Percentiles rank a stretch among this genome's conserved stretches.
Evolutionary conservation across 495 filamentous ascomycete genomes (phyloP).

Genomic region (Xylaria castorea): DNA sequence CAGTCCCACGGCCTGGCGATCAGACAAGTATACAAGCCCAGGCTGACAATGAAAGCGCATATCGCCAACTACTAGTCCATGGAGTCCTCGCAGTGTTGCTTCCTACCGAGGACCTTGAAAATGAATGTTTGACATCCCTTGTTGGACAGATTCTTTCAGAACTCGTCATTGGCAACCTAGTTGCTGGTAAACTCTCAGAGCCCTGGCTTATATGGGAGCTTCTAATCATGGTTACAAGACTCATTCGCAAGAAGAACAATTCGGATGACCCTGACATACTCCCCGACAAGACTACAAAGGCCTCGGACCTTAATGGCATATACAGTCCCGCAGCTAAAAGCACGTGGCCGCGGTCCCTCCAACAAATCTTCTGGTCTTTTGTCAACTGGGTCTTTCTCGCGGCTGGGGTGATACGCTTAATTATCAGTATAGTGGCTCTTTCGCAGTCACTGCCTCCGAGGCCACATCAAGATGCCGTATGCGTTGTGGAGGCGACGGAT

Average conservation of each 20-base stretch:
- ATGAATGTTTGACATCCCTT: constrained; percentile 78
- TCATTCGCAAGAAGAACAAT: constrained; percentile 31
- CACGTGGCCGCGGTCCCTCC: constrained; percentile 49
- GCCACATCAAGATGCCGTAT: constrained; percentile 26
- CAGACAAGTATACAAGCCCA: constrained; percentile 63
- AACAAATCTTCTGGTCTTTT: constrained; percentile 67
- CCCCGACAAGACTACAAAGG: constrained; percentile 37
- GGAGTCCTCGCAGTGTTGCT: constrained; percentile 80
- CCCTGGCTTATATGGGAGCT: constrained; percentile 86
- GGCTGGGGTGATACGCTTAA: constrained; percentile 68
- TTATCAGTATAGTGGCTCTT: constrained; percentile 57
- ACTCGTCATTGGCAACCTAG: constrained; percentile 77
- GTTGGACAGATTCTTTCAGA: constrained; percentile 86
- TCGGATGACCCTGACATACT: constrained; percentile 30
- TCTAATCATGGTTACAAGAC: constrained; percentile 62
- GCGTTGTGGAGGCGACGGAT: constrained; percentile 24
- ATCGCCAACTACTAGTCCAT: constrained; percentile 81
- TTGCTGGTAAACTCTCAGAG: constrained; percentile 80
- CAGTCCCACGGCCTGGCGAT: constrained; percentile 66
- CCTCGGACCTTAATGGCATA: background rate
- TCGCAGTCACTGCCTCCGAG: constrained; percentile 59
- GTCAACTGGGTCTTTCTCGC: constrained; percentile 73
- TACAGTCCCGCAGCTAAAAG: constrained; percentile 19
- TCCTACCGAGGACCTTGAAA: constrained; percentile 91
- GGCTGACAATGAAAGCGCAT: constrained; percentile 75